Base-by-base conservation (phyloP, 257 asterid species). In the Solanum raphanifolium region DNA sequence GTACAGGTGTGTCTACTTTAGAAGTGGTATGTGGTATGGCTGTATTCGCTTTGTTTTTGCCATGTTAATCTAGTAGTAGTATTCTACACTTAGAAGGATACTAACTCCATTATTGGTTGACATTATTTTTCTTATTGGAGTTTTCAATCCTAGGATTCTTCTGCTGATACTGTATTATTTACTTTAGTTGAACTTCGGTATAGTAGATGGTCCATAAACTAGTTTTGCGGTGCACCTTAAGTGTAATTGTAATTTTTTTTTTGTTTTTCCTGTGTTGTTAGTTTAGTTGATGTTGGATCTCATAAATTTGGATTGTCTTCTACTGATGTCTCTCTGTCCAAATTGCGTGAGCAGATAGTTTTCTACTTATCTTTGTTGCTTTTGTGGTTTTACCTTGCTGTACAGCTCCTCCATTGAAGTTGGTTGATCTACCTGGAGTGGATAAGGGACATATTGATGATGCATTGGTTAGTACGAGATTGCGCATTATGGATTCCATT, bases 401-500 rank as follows among this genome's bases (percentile, higher is more conserved):
- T 86, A 34, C 84, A 87, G 89, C 88, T 87, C 91, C 91, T 83
- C 88, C 89, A 29, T 43, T 89, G 89, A 89, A 89, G 60, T 76
- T 89, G 89, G 68, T 89, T 84, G 91, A 89, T 87, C 83, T 89
- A 83, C 91, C 89, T 21, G 91, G 89, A 46, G 89, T 87, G n/a
- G 89, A 89, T 15, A 89, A 89, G 74, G 91, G 88, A 79, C 83
- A 71, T 66, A 83, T 89, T 46, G 91, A 89, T 46, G 89, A 85
- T 89, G 86, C 91, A 65, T 76, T 87, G 88, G 91, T 89, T 79
- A 89, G 91, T 89, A 65, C 29, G 5, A 82, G 38, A 43, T 52
- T 73, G 23, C 2, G 7, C 66, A 32, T 86, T 6, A 13, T 20
- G 46, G 72, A 58, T 23, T 52, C 36, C 20, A 39, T 46, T 55